Conservation (phyloP, 768 basidiomycete species). For the Tylopilus sp. region DNA sequence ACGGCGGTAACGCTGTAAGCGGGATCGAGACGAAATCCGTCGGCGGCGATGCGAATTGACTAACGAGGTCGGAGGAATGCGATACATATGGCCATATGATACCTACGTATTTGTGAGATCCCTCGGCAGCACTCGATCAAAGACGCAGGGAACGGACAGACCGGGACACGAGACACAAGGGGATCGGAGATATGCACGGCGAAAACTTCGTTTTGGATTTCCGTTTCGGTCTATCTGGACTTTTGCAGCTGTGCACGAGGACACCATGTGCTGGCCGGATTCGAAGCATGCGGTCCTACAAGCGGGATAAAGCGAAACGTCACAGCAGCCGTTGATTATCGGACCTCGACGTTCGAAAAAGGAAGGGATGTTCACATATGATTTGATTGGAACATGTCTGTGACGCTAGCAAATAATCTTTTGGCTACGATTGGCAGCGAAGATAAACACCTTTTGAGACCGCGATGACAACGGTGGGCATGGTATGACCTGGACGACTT, state of each 20-base stretch:
- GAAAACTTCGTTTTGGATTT: neutral
- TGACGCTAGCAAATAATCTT: neutral
- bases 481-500: neutral
- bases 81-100: neutral
- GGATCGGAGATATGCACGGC: neutral
- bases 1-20: neutral
- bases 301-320: conserved; percentile 3
- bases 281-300: neutral
- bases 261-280: conserved; percentile 1
- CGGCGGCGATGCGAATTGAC: conserved; percentile 8
- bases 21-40: conserved; percentile 3
- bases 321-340: neutral
- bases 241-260: neutral
- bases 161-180: neutral
- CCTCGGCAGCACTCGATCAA: conserved; percentile 8
- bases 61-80: neutral
- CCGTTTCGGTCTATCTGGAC: conserved; percentile 1
- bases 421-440: neutral
- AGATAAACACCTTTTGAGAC: neutral
- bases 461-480: neutral
- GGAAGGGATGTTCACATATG: neutral
- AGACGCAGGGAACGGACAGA: neutral
- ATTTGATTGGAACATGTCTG: neutral
- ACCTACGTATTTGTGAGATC: neutral
- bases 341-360: conserved; percentile 3